Conservation (phyloP, 257 asterid species). For the Gentiana dahurica region DNA sequence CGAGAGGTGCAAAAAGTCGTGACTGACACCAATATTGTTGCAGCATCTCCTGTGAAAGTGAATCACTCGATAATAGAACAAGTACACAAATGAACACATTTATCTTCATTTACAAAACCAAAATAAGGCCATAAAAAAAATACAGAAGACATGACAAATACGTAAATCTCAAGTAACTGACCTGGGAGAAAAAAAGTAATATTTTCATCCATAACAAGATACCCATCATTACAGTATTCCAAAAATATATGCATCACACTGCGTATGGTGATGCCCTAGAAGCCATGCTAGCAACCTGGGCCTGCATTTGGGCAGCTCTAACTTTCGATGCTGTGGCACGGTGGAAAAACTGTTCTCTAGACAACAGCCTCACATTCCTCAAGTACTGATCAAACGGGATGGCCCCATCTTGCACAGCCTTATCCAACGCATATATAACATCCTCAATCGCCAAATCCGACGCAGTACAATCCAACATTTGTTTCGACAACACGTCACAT, state of each 20-base stretch:
- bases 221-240: background rate
- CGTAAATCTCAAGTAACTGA: background rate
- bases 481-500: slow-evolving; percentile 58
- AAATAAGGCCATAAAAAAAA: too few relatives aligned
- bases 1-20: too few relatives aligned
- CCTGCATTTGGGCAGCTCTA: slow-evolving; percentile 91
- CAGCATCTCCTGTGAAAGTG: too few relatives aligned
- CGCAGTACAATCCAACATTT: slow-evolving; percentile 66
- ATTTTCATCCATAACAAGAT: slow-evolving; percentile 5
- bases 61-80: too few relatives aligned
- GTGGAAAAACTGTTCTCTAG: slow-evolving; percentile 79
- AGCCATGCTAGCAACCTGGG: slow-evolving; percentile 87
- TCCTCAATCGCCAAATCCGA: slow-evolving; percentile 84
- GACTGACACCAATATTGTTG: too few relatives aligned
- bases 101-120: too few relatives aligned
- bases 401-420: slow-evolving; percentile 76
- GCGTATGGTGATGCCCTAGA: slow-evolving; percentile 52
- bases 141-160: too few relatives aligned
- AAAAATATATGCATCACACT: slow-evolving; percentile 13
- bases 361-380: slow-evolving; percentile 72
- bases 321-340: slow-evolving; percentile 76
- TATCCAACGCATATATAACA: slow-evolving; percentile 71
- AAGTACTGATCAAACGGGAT: slow-evolving; percentile 80
- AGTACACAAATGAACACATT: too few relatives aligned
- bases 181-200: slow-evolving; percentile 4